These are phyloP conservation scores for Skeletonema menzelii DNA, from an alignment of 108 stramenopile genomes.

Conservation along the genomic window DNA sequence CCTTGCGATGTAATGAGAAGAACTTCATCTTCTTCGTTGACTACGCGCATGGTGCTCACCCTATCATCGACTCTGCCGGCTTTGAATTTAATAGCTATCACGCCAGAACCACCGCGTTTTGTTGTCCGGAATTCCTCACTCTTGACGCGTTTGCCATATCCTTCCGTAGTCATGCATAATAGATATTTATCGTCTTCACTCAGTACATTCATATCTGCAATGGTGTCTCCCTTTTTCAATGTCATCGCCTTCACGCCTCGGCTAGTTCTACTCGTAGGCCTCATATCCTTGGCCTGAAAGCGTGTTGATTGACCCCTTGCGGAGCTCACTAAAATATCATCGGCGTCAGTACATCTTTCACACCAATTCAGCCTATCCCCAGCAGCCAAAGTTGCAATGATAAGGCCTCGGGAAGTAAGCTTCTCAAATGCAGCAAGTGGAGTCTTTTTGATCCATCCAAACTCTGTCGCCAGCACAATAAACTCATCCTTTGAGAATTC, in stretches of 20 bases:
- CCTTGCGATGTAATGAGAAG: conserved; percentile 87
- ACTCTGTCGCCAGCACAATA: conserved; percentile 91
- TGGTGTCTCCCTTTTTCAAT: conserved; percentile 76
- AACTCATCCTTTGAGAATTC: conserved; percentile 76
- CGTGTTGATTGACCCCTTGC: conserved; percentile 78
- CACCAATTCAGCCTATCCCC: conserved; percentile 92
- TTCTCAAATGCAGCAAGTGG: conserved; percentile 91
- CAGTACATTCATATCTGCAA: conserved; percentile 87
- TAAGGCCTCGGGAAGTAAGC: conserved; percentile 82
- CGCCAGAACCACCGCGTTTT: conserved; percentile 81
- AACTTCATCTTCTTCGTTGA: conserved; percentile 88
- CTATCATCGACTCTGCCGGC: conserved; percentile 53
- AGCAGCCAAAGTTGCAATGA: conserved; percentile 79
- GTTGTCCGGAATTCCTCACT: conserved; percentile 77
- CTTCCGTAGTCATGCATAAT: conserved; percentile 77
- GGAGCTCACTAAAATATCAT: conserved; percentile 87
- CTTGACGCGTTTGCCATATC: conserved; percentile 89
- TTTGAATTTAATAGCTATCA: conserved; percentile 93
- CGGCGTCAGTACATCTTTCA: conserved; percentile 73
- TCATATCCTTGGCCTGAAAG: conserved; percentile 68
- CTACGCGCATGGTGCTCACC: conserved; percentile 75
- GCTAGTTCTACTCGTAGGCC: conserved; percentile 82
- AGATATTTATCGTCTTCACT: conserved; percentile 56
- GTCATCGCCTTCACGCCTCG: conserved; percentile 90
- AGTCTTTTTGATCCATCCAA: conserved; percentile 94